Evolutionary conservation across 495 filamentous ascomycete genomes (phyloP).

Genomic region (Articulospora tetracladia): DNA sequence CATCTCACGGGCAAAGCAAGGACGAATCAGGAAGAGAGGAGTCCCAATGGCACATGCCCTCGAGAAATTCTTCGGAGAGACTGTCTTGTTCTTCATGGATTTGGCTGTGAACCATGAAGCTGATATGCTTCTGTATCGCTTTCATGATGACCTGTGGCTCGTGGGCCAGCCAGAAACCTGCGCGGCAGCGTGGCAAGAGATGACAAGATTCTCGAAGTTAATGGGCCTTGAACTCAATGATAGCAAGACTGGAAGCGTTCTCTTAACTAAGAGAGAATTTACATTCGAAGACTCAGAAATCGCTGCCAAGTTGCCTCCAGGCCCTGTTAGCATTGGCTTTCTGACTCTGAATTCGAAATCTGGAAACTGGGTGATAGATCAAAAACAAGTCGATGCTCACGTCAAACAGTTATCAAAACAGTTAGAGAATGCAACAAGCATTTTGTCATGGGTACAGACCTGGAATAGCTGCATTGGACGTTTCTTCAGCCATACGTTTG

Average conservation of each 20-base stretch:
- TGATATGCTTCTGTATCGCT: constrained; percentile 53
- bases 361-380: constrained; percentile 59
- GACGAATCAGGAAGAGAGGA: constrained; percentile 48
- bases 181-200: constrained; percentile 53
- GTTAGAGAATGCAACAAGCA: constrained; percentile 46
- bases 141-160: constrained; percentile 71
- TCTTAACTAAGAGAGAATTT: constrained; percentile 26
- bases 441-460: constrained; percentile 62
- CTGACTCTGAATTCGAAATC: constrained; percentile 48
- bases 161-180: constrained; percentile 54
- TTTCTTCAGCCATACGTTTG: constrained; percentile 67
- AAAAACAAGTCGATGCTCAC: constrained; percentile 55
- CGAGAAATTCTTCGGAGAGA: constrained; percentile 58
- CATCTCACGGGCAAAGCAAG: constrained; percentile 16
- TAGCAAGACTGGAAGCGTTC: constrained; percentile 59
- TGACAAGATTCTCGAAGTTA: constrained; percentile 49
- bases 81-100: constrained; percentile 64
- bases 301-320: constrained; percentile 41
- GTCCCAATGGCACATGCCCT: constrained; percentile 61
- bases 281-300: constrained; percentile 19
- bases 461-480: constrained; percentile 62
- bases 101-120: constrained; percentile 59
- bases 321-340: constrained; percentile 61
- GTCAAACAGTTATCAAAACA: constrained; percentile 59
- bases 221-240: constrained; percentile 59